These are phyloP conservation scores for Botrytis sinoallii DNA, from an alignment of 2,329 filamentous ascomycete species.

Conservation along the genomic window DNA sequence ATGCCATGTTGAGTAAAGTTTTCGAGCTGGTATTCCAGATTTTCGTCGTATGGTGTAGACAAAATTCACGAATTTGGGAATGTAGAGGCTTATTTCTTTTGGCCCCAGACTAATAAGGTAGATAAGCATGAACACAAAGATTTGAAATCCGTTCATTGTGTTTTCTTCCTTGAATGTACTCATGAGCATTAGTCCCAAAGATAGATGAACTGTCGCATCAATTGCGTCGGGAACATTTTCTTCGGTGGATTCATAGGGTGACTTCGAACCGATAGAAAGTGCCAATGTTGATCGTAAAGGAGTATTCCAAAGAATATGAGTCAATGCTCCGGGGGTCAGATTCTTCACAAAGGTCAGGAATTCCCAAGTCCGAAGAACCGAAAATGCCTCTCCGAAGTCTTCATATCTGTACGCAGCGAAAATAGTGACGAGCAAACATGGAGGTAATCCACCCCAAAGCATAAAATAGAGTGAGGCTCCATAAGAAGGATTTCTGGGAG, in stretches of 20 bases:
- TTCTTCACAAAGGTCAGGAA: constrained; percentile 23
- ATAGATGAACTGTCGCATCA: constrained; percentile 30
- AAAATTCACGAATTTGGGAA: constrained; percentile 29
- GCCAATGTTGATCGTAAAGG: constrained; percentile 31
- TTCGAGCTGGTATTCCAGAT: constrained; percentile 13
- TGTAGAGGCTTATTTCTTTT: constrained; percentile 33
- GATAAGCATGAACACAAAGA: constrained; percentile 28
- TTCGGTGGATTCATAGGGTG: constrained; percentile 29
- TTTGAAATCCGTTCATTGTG: constrained; percentile 32
- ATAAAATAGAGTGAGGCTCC: constrained; percentile 28
- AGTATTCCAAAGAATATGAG: constrained; percentile 30
- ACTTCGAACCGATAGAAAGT: constrained; percentile 26
- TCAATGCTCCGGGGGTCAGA: constrained; percentile 27
- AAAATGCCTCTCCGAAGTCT: constrained; percentile 25
- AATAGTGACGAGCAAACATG: constrained; percentile 27
- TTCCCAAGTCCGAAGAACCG: constrained; percentile 27
- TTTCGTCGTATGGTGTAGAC: constrained; percentile 26
- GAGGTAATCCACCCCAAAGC: constrained; percentile 29
- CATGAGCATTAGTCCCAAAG: constrained; percentile 22
- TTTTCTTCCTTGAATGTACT: constrained; percentile 24
- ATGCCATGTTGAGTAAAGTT: constrained; percentile 29
- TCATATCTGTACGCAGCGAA: constrained; percentile 29
- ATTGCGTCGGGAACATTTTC: constrained; percentile 28
- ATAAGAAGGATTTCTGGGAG: constrained; percentile 24
- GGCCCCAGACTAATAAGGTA: constrained; percentile 32